Base-by-base conservation (phyloP, 2,329 filamentous ascomycete species). In the Ceratocystis colombiana region DNA sequence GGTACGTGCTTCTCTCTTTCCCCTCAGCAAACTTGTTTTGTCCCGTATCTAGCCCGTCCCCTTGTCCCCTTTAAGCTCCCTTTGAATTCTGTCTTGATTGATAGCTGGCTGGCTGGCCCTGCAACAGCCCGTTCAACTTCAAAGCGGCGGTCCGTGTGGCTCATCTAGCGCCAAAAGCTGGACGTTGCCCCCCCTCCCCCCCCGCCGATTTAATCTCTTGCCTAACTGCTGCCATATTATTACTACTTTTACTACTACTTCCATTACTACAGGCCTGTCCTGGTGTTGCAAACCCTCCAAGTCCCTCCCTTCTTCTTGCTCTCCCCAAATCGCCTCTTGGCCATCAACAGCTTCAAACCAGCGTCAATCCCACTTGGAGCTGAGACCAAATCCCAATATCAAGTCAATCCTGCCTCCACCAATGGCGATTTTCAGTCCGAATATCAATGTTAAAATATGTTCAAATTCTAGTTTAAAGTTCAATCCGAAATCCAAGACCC, bases 131-230 rank as follows among this genome's bases (percentile, higher is more conserved):
- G 55, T 10, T 37, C 55, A 59, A 59, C 28, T 37, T 37, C 55
- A 59, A 59, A 37, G 55, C 55, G 55, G 55, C 55, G 55, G 55
- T 59, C 55, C 55, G 55, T 59, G 55, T 59, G 55, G 55, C 55
- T 59, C 55, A 30, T 37, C 55, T 59, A 59, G 55, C 55, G 55
- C 55, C 55, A 59, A 59, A 59, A 59, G 55, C 55, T 59, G 55
- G 28, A 59, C 28, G 48, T 22, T 55, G 50, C 20, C 8, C 50
- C 22, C 20, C 28, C 33, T 2, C 15, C 55, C 55, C 55, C 55
- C 28, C 20, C n/a, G 55, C 20, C 22, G 28, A 20, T 37, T 37
- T 59, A 59, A 59, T 59, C 25, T 59, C 30, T 59, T 37, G 28
- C 12, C 48, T n/a, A 53, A n/a, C 28, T n/a, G 5, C 55, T 37